A percentile compares a stretch with the other conserved stretches of the same genome.
phyloP scores from a whole-genome alignment of 2,329 filamentous ascomycete genomes.

The Xylariales sp. region DNA sequence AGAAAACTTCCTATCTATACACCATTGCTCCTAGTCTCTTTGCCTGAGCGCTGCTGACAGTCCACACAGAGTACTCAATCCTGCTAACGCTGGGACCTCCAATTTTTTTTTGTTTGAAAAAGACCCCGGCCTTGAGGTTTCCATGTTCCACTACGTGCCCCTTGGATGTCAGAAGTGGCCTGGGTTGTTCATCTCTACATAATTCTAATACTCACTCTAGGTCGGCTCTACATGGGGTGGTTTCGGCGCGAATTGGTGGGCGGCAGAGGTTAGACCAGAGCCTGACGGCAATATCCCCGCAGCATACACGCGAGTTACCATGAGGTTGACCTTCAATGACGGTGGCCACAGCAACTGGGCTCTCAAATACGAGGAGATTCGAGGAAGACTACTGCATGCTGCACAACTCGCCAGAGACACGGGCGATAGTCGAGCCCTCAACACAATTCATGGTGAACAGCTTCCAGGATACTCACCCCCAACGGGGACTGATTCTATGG shows the following conservation, averaged over 20 bases:
- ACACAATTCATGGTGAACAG: conserved; percentile 73
- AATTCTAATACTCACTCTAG: background rate
- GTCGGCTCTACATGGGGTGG: conserved; percentile 79
- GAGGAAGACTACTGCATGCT: conserved; percentile 77
- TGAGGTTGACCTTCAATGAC: conserved; percentile 88
- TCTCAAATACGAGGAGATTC: conserved; percentile 74
- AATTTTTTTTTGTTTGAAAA: no score
- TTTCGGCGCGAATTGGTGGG: conserved; percentile 73
- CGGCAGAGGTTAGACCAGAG: conserved; percentile 73
- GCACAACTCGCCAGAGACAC: conserved; percentile 69
- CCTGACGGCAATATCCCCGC: conserved; percentile 77
- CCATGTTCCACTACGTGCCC: no score
- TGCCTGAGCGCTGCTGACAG: no score
- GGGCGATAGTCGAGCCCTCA: conserved; percentile 46
- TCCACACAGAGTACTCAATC: no score
- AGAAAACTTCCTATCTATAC: no score
- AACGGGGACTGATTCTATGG: conserved; percentile 20
- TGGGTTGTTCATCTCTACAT: background rate
- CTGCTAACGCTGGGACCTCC: no score
- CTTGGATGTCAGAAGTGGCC: no score
- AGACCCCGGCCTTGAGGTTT: no score
- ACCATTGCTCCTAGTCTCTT: no score
- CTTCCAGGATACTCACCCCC: conserved; percentile 79
- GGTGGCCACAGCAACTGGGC: conserved; percentile 94
- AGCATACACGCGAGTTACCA: conserved; percentile 66